Conservation (phyloP, 2,329 filamentous ascomycete genomes). For the Aspergillus sclerotialis region DNA sequence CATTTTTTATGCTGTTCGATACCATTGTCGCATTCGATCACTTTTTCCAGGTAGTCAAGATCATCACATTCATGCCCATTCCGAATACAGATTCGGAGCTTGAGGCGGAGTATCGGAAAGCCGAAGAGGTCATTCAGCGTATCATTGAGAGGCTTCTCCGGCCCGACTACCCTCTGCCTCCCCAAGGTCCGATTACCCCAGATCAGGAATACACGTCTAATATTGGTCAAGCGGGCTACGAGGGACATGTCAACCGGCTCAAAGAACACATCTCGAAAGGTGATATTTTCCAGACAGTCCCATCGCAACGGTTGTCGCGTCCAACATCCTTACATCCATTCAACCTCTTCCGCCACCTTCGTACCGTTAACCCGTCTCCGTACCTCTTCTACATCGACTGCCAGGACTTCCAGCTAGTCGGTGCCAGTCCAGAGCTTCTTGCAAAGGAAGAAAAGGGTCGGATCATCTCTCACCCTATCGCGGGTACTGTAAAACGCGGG, state of each 20-base stretch:
- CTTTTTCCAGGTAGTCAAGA: conserved; percentile 86
- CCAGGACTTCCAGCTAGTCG: conserved; percentile 86
- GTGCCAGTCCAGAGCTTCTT: conserved; percentile 87
- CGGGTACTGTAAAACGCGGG: conserved; percentile 86
- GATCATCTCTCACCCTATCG: conserved; percentile 94
- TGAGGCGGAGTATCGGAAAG: conserved; percentile 62
- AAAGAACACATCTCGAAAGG: conserved; percentile 88
- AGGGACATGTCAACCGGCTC: conserved; percentile 74
- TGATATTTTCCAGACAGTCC: conserved; percentile 96
- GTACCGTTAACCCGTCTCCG: conserved; percentile 94
- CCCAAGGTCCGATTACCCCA: conserved; percentile 64
- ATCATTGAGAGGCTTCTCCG: conserved; percentile 66
- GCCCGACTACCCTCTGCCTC: conserved; percentile 68
- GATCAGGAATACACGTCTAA: conserved; percentile 83
- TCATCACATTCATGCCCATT: conserved; percentile 82
- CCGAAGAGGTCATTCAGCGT: conserved; percentile 55
- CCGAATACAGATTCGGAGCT: conserved; percentile 53
- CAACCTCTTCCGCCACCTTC: conserved; percentile 93
- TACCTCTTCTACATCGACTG: conserved; percentile 97
- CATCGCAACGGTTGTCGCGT: conserved; percentile 84
- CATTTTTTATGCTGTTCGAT: conserved; percentile 93
- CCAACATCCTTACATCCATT: conserved; percentile 91
- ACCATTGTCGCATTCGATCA: conserved; percentile 92
- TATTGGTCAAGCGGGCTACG: conserved; percentile 81
- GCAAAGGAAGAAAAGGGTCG: conserved; percentile 82